These are phyloP conservation scores for Cynanchum wilfordii DNA, from an alignment of 257 asterid species.

Conservation along the genomic window DNA sequence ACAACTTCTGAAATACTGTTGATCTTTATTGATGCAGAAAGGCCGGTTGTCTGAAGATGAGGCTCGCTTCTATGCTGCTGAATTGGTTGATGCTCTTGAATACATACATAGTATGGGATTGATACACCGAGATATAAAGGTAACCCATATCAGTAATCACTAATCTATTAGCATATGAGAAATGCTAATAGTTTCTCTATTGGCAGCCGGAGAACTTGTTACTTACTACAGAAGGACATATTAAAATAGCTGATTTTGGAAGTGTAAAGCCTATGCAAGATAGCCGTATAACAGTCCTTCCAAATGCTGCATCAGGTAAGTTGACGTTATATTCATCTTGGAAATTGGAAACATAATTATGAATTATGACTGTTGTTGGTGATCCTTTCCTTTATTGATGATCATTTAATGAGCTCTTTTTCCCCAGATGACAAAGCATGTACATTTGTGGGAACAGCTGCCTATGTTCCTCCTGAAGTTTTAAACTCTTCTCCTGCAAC, in stretches of 20 bases:
- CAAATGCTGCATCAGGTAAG: conserved; percentile 94
- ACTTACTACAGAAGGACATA: conserved; percentile 84
- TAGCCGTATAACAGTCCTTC: conserved; percentile 87
- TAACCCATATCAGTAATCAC: conserved; percentile 24
- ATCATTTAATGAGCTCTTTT: conserved; percentile 4
- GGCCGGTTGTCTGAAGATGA: conserved; percentile 86
- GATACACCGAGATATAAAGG: conserved; percentile 98
- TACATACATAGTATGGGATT: conserved; percentile 94
- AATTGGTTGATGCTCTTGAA: conserved; percentile 97
- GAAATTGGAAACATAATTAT: conserved; percentile 1
- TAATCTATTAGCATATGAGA: conserved; percentile 12
- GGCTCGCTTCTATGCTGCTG: conserved; percentile 93
- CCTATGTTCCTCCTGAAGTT: conserved; percentile 98
- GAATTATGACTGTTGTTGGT: neutral
- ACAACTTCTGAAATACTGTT: conserved; percentile 18
- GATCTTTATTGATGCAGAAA: conserved; percentile 57
- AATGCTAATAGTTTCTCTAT: conserved; percentile 34
- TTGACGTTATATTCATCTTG: conserved; percentile 10
- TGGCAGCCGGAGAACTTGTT: conserved; percentile 97
- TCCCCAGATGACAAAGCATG: conserved; percentile 92
- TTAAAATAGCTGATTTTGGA: conserved; percentile 98
- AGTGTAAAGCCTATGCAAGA: conserved; percentile 98
- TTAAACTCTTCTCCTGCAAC: conserved; percentile 97
- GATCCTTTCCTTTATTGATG: neutral
- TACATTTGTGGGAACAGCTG: conserved; percentile 99